These are phyloP conservation scores for Aspergillus candidus DNA, from an alignment of 2,329 filamentous ascomycete species.

Conservation along the genomic window DNA sequence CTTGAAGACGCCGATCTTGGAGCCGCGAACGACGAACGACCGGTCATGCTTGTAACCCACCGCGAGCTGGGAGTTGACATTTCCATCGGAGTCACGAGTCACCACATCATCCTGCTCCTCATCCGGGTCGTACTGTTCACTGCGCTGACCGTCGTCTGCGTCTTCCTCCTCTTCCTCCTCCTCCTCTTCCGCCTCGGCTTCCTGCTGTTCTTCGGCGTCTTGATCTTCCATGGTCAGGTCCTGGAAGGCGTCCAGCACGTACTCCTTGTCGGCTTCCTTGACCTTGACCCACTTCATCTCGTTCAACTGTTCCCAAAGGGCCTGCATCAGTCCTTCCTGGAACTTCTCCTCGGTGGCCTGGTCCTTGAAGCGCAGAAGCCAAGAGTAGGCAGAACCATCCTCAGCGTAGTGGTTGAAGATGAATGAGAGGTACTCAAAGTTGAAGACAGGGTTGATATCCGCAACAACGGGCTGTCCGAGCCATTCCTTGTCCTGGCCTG, in stretches of 20 bases:
- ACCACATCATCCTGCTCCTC: slow-evolving; percentile 75
- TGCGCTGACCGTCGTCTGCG: slow-evolving; percentile 59
- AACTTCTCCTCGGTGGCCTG: slow-evolving; percentile 75
- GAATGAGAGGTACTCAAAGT: slow-evolving; percentile 97
- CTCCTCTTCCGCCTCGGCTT: slow-evolving; percentile 49
- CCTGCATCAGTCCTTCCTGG: slow-evolving; percentile 90
- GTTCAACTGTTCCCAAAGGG: slow-evolving; percentile 93
- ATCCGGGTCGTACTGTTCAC: slow-evolving; percentile 67
- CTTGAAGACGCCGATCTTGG: slow-evolving; percentile 98
- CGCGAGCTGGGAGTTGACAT: slow-evolving; percentile 87
- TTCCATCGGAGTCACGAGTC: slow-evolving; percentile 64
- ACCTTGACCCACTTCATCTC: slow-evolving; percentile 89
- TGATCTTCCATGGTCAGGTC: slow-evolving; percentile 88
- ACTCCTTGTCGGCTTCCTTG: slow-evolving; percentile 87
- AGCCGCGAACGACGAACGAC: slow-evolving; percentile 92
- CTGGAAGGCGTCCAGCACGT: slow-evolving; percentile 91
- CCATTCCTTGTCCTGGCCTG: slow-evolving; percentile 70
- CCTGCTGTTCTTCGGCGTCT: slow-evolving; percentile 49
- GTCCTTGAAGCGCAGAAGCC: slow-evolving; percentile 88
- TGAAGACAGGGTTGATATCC: slow-evolving; percentile 97
- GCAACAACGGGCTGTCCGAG: slow-evolving; percentile 77
- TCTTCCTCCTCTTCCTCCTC: slow-evolving; percentile 57
- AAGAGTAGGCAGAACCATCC: slow-evolving; percentile 88
- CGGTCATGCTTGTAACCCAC: slow-evolving; percentile 96
- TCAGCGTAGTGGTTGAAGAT: slow-evolving; percentile 96